Evolutionary conservation across 208 protist species (phyloP).

Genomic region (Phytomonas sp.): DNA sequence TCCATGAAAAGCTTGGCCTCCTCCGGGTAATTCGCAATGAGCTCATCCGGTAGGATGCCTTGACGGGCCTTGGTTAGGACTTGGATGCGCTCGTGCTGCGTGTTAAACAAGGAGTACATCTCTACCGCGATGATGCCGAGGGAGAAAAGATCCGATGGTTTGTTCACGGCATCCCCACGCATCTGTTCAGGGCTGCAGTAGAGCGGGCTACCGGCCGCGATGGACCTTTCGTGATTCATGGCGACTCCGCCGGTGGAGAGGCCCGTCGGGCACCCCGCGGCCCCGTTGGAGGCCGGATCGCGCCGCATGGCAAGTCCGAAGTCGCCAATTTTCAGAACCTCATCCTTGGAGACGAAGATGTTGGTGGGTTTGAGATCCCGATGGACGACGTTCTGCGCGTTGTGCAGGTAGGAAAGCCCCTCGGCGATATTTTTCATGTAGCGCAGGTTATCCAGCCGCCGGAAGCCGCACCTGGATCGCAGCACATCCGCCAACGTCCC

Average conservation of each 20-base stretch:
- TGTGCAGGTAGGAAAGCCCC: conserved; percentile 65
- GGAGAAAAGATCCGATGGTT: conserved; percentile 69
- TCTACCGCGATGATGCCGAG: conserved; percentile 75
- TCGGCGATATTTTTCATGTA: conserved; percentile 58
- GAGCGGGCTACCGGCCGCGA: conserved; percentile 49
- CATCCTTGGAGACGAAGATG: conserved; percentile 59
- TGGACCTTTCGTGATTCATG: conserved; percentile 35
- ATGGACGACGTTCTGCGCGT: conserved; percentile 55
- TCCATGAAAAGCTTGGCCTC: conserved; percentile 34
- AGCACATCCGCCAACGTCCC: conserved; percentile 71
- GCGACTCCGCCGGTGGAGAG: conserved; percentile 22
- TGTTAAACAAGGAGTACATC: conserved; percentile 66
- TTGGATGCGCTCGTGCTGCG: conserved; percentile 56
- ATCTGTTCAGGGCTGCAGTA: conserved; percentile 82
- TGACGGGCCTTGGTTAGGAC: conserved; percentile 50
- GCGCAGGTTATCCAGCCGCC: conserved; percentile 49
- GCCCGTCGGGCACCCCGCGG: conserved; percentile 9
- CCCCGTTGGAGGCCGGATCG: conserved; percentile 2
- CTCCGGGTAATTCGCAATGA: conserved; percentile 29
- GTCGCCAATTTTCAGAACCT: conserved; percentile 76
- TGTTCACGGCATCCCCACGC: conserved; percentile 30
- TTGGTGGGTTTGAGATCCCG: conserved; percentile 83
- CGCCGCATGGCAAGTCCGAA: conserved; percentile 73
- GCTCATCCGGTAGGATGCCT: conserved; percentile 25
- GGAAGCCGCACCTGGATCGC: conserved; percentile 28